A percentile compares a stretch with the other conserved stretches of the same genome.
Conservation (phyloP, 1,284 basidiomycete genomes). For the Tilletia horrida region DNA sequence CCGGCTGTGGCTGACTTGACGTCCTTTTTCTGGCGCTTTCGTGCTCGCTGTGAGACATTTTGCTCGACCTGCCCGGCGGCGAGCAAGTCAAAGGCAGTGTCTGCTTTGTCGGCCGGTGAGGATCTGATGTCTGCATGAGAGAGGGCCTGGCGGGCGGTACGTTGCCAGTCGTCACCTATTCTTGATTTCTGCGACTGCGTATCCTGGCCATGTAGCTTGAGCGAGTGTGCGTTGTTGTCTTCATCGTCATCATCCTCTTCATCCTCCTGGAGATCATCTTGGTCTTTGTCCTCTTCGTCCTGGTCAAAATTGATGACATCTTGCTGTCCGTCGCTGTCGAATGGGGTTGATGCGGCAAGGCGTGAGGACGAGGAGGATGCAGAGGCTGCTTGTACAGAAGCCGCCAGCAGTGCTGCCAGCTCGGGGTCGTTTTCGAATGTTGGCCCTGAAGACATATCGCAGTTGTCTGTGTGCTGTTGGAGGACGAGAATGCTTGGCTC, state of each 20-base stretch:
- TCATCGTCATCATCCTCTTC: slow-evolving; percentile 32
- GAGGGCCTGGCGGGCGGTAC: background rate
- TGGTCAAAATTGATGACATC: slow-evolving; percentile 34
- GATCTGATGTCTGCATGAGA: background rate
- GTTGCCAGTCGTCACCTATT: slow-evolving; percentile 16
- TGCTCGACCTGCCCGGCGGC: background rate
- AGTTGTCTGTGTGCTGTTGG: too few relatives aligned
- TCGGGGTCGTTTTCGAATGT: slow-evolving; percentile 18
- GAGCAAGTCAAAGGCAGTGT: slow-evolving; percentile 1
- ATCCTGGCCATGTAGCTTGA: slow-evolving; percentile 1
- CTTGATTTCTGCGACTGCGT: background rate
- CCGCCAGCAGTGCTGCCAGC: slow-evolving; percentile 31
- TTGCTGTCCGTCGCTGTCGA: slow-evolving; percentile 31
- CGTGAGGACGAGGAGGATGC: slow-evolving; percentile 5
- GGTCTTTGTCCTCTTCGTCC: background rate
- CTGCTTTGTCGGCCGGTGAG: background rate
- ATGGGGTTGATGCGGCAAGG: background rate
- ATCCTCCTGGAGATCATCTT: slow-evolving; percentile 15
- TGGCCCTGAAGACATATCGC: background rate
- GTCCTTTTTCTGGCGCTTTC: background rate
- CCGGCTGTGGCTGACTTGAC: background rate
- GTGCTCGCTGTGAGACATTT: background rate
- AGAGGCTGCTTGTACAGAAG: slow-evolving; percentile 34
- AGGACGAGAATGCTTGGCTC: too few relatives aligned
- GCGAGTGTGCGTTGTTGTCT: slow-evolving; percentile 6